phyloP scores from a whole-genome alignment of 441 rosid genomes.

The Bruguiera hainesii region DNA sequence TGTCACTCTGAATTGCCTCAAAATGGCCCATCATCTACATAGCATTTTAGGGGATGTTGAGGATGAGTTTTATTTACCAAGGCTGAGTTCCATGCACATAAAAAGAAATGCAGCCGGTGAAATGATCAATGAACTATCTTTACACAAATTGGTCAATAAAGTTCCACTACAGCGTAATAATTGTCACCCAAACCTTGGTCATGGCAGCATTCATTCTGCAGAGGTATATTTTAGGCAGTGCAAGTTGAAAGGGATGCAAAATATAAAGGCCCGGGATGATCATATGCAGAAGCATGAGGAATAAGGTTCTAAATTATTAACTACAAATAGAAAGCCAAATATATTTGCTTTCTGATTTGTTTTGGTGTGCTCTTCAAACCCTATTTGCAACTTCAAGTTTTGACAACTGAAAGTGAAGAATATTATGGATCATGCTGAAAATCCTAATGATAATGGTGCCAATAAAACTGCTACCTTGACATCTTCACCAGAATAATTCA shows the following conservation, averaged over 20 bases:
- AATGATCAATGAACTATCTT: not conserved
- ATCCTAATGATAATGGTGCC: slow-evolving; percentile 9
- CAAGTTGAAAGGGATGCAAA: not conserved
- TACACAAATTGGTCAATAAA: not conserved
- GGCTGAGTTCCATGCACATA: not conserved
- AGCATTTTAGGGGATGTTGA: no score
- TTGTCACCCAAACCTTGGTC: slow-evolving; percentile 5
- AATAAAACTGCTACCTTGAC: slow-evolving; percentile 46
- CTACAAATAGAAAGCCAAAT: not conserved
- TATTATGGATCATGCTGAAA: not conserved
- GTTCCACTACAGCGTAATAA: not conserved
- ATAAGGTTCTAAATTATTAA: not conserved
- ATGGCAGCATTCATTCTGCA: slow-evolving; percentile 2
- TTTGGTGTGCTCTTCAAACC: not conserved
- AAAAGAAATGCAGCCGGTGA: not conserved
- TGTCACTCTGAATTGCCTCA: slow-evolving; percentile 24
- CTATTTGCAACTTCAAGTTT: slow-evolving; percentile 6
- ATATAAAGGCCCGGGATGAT: not conserved
- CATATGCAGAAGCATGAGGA: not conserved
- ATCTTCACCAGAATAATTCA: slow-evolving; percentile 28
- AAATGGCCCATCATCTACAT: slow-evolving; percentile 38
- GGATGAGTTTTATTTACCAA: no score
- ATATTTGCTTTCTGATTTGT: not conserved
- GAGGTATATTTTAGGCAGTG: not conserved
- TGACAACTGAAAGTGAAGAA: not conserved